Percentiles rank a stretch among this genome's conserved stretches.
These are phyloP conservation scores for Globisporangium nunn DNA, from an alignment of 352 stramenopile genomes.

Conservation along the genomic window DNA sequence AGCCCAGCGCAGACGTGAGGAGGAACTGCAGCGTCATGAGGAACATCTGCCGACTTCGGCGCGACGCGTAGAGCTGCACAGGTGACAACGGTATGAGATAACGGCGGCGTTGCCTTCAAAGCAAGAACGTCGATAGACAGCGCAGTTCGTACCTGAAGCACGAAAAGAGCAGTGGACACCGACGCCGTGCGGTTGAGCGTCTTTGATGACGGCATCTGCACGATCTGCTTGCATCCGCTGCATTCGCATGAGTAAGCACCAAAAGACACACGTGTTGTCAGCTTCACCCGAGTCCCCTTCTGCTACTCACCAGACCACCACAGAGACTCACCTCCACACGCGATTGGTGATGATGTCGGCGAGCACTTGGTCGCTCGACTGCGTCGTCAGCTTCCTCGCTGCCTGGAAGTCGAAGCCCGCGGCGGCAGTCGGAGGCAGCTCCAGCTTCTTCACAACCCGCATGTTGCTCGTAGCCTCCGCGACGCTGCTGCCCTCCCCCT, in stretches of 20 bases:
- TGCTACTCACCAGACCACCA: neutral
- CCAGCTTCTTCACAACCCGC: slow-evolving; percentile 13
- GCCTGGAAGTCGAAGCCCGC: slow-evolving; percentile 72
- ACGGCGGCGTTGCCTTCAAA: neutral
- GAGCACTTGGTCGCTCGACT: slow-evolving; percentile 41
- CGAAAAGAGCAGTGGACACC: slow-evolving; percentile 60
- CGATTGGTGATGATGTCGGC: slow-evolving; percentile 58
- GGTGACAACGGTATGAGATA: neutral
- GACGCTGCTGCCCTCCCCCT: neutral
- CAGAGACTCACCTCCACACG: slow-evolving; percentile 33
- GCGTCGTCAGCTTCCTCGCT: slow-evolving; percentile 13
- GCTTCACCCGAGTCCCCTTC: neutral
- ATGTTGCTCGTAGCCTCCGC: neutral
- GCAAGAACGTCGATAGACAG: neutral
- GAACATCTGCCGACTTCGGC: slow-evolving; percentile 49
- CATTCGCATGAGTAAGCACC: neutral
- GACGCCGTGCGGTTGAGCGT: slow-evolving; percentile 62
- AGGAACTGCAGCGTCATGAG: slow-evolving; percentile 52
- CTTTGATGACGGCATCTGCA: slow-evolving; percentile 47
- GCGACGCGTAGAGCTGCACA: slow-evolving; percentile 56
- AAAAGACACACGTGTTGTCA: neutral
- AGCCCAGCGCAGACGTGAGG: slow-evolving; percentile 52
- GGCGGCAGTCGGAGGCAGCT: slow-evolving; percentile 17
- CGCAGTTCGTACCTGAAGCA: slow-evolving; percentile 36
- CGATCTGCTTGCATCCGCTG: slow-evolving; percentile 48